Percentiles rank a stretch among this genome's conserved stretches.
Evolutionary conservation across 2,329 filamentous ascomycete genomes (phyloP).

Genomic region (Fusarium miscanthi): DNA sequence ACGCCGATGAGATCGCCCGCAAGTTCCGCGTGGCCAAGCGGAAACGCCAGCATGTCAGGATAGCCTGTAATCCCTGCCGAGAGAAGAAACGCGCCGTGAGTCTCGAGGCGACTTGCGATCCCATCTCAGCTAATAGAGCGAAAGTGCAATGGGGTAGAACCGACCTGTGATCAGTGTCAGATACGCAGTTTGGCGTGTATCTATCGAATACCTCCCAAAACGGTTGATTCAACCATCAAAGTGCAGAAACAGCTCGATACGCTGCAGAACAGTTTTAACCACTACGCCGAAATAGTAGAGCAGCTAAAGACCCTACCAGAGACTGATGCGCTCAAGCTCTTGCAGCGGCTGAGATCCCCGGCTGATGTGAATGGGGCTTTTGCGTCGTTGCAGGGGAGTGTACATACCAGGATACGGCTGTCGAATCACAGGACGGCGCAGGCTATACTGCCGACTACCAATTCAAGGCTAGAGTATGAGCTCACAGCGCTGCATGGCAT

Average conservation of each 20-base stretch:
- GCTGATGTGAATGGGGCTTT: background rate
- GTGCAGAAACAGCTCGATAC: conserved; percentile 8
- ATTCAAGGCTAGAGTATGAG: conserved; percentile 2
- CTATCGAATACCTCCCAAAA: conserved; percentile 8
- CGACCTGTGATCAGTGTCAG: conserved; percentile 14
- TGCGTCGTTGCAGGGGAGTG: background rate
- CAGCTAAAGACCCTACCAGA: background rate
- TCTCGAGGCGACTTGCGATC: background rate
- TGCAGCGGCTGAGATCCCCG: background rate
- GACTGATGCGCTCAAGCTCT: background rate
- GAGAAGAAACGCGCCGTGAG: conserved; percentile 16
- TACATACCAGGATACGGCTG: background rate
- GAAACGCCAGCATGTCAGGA: conserved; percentile 11
- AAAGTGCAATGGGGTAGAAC: conserved; percentile 8
- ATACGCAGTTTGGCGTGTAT: background rate
- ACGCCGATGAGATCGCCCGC: background rate
- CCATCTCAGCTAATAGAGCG: background rate
- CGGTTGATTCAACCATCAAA: conserved; percentile 8
- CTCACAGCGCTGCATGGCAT: conserved; percentile 1
- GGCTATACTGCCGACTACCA: background rate
- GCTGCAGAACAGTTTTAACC: background rate
- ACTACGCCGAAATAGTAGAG: background rate
- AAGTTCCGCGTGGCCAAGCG: background rate
- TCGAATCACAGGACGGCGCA: conserved; percentile 3
- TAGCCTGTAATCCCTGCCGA: conserved; percentile 18